A percentile compares a stretch with the other conserved stretches of the same genome.
phyloP scores from a whole-genome alignment of 2,329 filamentous ascomycete genomes.

The Fusarium chlamydosporum region DNA sequence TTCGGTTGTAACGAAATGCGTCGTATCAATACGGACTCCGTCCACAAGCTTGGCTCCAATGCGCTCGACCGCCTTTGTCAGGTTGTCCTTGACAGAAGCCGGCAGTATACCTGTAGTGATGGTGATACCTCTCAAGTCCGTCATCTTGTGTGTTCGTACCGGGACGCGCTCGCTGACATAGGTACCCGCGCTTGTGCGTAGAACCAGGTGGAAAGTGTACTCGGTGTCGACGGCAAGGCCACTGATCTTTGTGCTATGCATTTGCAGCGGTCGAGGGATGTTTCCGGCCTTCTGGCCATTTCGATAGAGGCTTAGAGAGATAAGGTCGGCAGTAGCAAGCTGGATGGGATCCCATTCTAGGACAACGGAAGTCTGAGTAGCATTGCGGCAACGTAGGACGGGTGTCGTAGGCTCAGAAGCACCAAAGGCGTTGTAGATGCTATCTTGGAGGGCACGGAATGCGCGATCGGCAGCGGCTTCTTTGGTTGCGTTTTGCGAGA shows the following conservation, averaged over 20 bases:
- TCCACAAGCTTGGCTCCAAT: conserved; percentile 95
- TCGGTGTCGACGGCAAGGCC: conserved; percentile 96
- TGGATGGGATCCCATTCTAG: conserved; percentile 98
- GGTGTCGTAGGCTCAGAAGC: conserved; percentile 82
- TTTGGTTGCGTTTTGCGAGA: conserved; percentile 85
- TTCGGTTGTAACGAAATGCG: conserved; percentile 97
- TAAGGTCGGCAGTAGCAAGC: conserved; percentile 90
- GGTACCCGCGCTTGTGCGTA: conserved; percentile 91
- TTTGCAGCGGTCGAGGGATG: conserved; percentile 88
- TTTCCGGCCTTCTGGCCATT: conserved; percentile 97
- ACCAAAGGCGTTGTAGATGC: conserved; percentile 90
- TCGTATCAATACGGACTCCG: conserved; percentile 93
- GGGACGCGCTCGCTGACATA: conserved; percentile 85
- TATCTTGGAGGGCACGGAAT: conserved; percentile 88
- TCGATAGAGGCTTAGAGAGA: conserved; percentile 90
- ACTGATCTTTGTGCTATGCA: conserved; percentile 96
- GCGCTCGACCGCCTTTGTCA: conserved; percentile 82
- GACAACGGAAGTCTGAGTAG: conserved; percentile 97
- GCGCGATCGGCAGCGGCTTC: conserved; percentile 80
- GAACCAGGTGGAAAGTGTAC: conserved; percentile 92
- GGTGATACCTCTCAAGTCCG: conserved; percentile 93
- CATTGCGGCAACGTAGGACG: conserved; percentile 91
- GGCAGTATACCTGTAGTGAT: conserved; percentile 92
- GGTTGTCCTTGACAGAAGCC: conserved; percentile 76
- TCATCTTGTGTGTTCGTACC: conserved; percentile 98